These are phyloP conservation scores for Xylaria palmicola DNA, from an alignment of 495 filamentous ascomycete species.

Conservation along the genomic window DNA sequence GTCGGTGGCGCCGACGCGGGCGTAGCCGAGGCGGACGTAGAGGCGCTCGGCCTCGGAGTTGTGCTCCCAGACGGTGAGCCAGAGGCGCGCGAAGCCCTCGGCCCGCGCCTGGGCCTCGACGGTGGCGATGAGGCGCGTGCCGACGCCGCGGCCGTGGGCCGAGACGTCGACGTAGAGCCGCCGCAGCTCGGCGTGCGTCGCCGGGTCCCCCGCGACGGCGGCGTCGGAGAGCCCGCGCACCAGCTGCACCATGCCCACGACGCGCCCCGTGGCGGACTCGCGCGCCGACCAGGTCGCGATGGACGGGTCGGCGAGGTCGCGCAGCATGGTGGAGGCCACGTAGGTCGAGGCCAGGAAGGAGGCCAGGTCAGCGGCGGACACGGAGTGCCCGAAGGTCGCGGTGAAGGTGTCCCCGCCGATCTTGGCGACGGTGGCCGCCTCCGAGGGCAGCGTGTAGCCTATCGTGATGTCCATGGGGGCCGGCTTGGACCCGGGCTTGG, in stretches of 20 bases:
- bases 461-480: conserved; percentile 18
- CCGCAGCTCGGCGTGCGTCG: conserved; percentile 35
- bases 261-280: no score
- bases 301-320: conserved; percentile 27
- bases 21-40: conserved; percentile 35
- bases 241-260: conserved; percentile 40
- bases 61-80: conserved; percentile 47
- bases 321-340: conserved; percentile 21
- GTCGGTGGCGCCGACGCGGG: conserved; percentile 29
- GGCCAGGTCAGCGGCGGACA: conserved; percentile 32
- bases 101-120: conserved; percentile 33
- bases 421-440: conserved; percentile 32
- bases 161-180: conserved; percentile 38
- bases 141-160: conserved; percentile 36
- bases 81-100: conserved; percentile 35
- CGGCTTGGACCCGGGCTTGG: conserved; percentile 6
- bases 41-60: conserved; percentile 33
- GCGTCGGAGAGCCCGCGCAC: conserved; percentile 32
- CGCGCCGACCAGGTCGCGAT: conserved; percentile 19
- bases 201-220: conserved; percentile 24
- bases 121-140: conserved; percentile 29
- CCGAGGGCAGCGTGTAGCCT: conserved; percentile 29
- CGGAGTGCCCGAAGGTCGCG: conserved; percentile 35
- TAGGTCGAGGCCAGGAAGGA: conserved; percentile 33
- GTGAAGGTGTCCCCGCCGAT: conserved; percentile 38